Evolutionary conservation across 495 filamentous ascomycete species (phyloP), one percentile per base, ranked within the genome.

Genomic region (Trichoderma virens): DNA sequence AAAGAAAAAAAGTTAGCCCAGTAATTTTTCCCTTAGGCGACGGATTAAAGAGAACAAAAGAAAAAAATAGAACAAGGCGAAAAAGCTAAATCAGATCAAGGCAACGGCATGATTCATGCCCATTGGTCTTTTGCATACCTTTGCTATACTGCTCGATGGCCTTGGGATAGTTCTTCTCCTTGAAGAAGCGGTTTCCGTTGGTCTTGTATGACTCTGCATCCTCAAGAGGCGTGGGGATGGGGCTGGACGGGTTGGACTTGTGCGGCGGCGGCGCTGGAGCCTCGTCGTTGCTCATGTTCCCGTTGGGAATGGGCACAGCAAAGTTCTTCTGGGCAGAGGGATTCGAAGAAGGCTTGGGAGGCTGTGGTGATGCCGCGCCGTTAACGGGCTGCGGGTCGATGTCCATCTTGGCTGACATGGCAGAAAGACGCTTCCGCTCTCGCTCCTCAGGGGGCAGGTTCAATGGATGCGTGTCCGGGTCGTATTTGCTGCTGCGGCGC

Each of bases 161-260:
- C 68, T 87, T 86, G 43, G 79, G 76, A 72, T 92, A 98, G 67
- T 97, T 88, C 69, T 87, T 88, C 64, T 90, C 87, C 79, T 97
- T 97, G 82, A 96, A 98, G 71, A 89, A 93, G 70, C 93, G 95
- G 79, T 98, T 98, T 34, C 94, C 94, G 30, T 89, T 85, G 68
- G 90, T 83, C 79, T 98, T 98, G 83, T 87, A 95, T 23, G 83
- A 83, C 73, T 98, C 94, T 5, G 92, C 91, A 69, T 96, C 89
- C 51, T 89, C 82, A 23, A 82, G 76, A 63, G 82, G 76, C 16
- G 75, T 76, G 20, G 77, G 78, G 70, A 74, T 79, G 60, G 78
- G 88, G 73, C 80, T 85, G 70, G 79, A 83, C 71, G 85, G 85
- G 66, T 80, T 82, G 34, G 80, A 82, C 68, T 81, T 79, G 75